Percentiles rank a stretch among this genome's conserved stretches.
Conservation (phyloP, 306 rosid genomes). For the Hippophae tibetana region DNA sequence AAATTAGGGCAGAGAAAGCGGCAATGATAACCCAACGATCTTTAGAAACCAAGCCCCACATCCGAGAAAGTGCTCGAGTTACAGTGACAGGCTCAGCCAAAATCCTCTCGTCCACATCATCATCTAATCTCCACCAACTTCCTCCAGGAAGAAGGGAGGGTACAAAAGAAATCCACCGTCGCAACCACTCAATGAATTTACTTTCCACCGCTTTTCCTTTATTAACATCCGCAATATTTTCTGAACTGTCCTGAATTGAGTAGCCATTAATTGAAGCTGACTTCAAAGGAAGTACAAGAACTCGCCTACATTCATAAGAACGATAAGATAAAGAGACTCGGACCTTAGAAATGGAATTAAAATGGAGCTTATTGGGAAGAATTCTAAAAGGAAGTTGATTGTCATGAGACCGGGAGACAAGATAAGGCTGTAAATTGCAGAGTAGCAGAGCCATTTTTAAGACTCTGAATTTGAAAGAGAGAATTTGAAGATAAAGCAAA, state of each 20-base stretch:
- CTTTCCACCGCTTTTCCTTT: conserved; percentile 16
- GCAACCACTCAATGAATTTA: conserved; percentile 24
- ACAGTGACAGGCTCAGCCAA: conserved; percentile 67
- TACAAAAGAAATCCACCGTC: conserved; percentile 24
- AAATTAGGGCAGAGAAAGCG: conserved; percentile 64
- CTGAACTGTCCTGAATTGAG: conserved; percentile 30
- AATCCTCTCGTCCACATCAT: conserved; percentile 30
- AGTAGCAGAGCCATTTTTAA: conserved; percentile 45
- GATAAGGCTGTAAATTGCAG: conserved; percentile 23
- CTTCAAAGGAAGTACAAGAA: conserved; percentile 16
- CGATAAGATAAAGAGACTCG: conserved; percentile 13
- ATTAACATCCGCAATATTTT: conserved; percentile 11
- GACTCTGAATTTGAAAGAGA: neutral
- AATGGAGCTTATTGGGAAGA: conserved; percentile 13
- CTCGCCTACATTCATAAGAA: conserved; percentile 17
- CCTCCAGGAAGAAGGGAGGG: conserved; percentile 68
- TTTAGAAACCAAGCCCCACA: conserved; percentile 74
- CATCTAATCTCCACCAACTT: conserved; percentile 69
- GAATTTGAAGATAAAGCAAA: conserved; percentile 11
- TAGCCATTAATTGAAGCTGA: conserved; percentile 60
- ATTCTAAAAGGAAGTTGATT: conserved; percentile 10
- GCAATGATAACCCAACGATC: conserved; percentile 76
- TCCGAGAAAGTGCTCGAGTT: conserved; percentile 56
- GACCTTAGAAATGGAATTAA: conserved; percentile 6
- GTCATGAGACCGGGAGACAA: conserved; percentile 20